Evolutionary conservation across 2,329 filamentous ascomycete species (phyloP), one percentile per base, ranked within the genome.

Genomic region (Diaporthe batatas): DNA sequence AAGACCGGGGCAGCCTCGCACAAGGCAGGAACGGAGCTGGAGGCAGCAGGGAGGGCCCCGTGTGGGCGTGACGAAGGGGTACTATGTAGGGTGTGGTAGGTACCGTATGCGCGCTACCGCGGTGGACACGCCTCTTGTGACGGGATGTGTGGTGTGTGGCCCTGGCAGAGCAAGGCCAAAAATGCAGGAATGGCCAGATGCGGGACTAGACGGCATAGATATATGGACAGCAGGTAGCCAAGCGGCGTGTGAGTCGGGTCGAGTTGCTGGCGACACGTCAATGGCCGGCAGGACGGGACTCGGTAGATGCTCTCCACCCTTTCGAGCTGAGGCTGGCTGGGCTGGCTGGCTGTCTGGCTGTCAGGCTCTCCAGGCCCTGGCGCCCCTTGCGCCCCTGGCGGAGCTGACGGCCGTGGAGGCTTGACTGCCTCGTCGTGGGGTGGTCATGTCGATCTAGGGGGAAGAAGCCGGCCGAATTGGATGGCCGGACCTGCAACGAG

Each of bases 121-220:
- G 29, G 55, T 36, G 47, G n/a, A 57, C 68, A 54, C 55, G 54
- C 23, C 55, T 53, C 18, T 70, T 36, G 71, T 70, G 42, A 57
- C 34, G 21, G 49, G 51, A 44, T 47, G 29, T 29, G 42, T 42
- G 34, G 11, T 36, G 34, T 36, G 34, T 36, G 34, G 12, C 34
- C 39, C 29, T 57, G 53, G 25, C 39, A n/a, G 39, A 53, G 62
- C 14, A 68, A 55, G 62, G 54, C 39, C 70, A 44, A 32, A 11
- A 39, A 71, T 69, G 72, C 70, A 72, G 64, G 32, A 58, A 53
- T 42, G 25, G 34, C 68, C 72, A 53, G 65, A 73, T 73, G 55
- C n/a, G 36, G 44, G 62, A 25, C 25, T 51, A 36, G 44, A 51
- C 25, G 16, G 32, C 39, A 65, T 53, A 65, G 62, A 51, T 36